Base-by-base conservation (phyloP, 208 protist genomes). In the Trichomonas gallinae region DNA sequence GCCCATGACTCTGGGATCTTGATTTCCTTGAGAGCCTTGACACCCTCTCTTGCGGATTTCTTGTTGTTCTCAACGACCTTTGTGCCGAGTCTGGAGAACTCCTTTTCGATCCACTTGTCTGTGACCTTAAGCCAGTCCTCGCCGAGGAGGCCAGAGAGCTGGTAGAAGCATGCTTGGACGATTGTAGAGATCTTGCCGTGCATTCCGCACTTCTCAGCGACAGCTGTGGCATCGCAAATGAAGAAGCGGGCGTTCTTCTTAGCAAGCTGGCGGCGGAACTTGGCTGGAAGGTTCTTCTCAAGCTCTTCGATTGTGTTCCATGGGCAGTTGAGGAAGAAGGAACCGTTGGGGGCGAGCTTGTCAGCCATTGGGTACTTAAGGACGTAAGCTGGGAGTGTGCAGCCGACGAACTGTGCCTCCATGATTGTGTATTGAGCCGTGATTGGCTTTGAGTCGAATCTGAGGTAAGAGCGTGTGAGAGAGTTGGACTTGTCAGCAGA, bases 401-500 rank as follows among this genome's bases (percentile, higher is more conserved):
- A 89, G 17, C 83, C 83, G 17, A 89, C 83, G 36, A 89, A 44
- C 11, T 81, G 34, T 63, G 93, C 72, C 17, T 96, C 38, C 0
- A 38, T 11, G 36, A 87, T 81, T 63, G 36, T 49, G 40, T 87
- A 96, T 63, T 96, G 93, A 23, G 93, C 11, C 21, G 17, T 23
- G 42, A 85, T 96, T 81, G 58, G 93, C 8, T 81, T 96, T 3
- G 58, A 46, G 17, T 34, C 23, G 17, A 87, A 46, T 42, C 72
- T 63, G 13, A 89, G n/a, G 44, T 21, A 51, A 17, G 87, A 93
- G n/a, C 44, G 23, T 93, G 98, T 98, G 45, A 98, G 51, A 31
- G 98, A 98, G 72, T 97, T 97, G 3, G 96, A 97, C 96, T 98
- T 98, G 23, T 98, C 96, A 13, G 98, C 96, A 63, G 98, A 97